Conservation (phyloP, 768 basidiomycete species). For the Lactarius pseudohatsudake region DNA sequence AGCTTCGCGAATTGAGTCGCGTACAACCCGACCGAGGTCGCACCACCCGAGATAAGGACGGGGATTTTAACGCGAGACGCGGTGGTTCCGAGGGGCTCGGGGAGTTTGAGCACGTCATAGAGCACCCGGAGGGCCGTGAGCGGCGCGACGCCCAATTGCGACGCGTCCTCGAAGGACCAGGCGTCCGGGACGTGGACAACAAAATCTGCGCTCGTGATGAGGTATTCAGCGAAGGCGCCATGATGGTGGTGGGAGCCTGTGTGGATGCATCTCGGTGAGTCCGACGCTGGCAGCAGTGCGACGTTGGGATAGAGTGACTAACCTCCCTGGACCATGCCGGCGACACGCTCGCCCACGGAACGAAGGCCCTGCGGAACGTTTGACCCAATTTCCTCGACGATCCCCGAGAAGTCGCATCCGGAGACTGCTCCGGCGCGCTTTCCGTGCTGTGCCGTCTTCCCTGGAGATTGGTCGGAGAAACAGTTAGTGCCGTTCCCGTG, state of each 20-base stretch:
- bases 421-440: slow-evolving; percentile 28
- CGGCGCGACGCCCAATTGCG: slow-evolving; percentile 22
- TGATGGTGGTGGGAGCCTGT: slow-evolving; percentile 21
- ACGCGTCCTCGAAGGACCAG: slow-evolving; percentile 27
- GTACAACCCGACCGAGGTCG: slow-evolving; percentile 40
- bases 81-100: slow-evolving; percentile 6
- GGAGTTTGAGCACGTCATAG: slow-evolving; percentile 17
- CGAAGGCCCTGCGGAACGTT: slow-evolving; percentile 23
- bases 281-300: not conserved
- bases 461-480: not conserved
- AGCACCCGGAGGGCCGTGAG: slow-evolving; percentile 26
- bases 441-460: slow-evolving; percentile 13
- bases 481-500: not conserved
- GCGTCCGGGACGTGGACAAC: slow-evolving; percentile 24
- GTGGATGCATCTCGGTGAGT: not conserved
- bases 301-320: not conserved
- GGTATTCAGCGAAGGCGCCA: slow-evolving; percentile 36
- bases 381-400: slow-evolving; percentile 30
- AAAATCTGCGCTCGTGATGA: slow-evolving; percentile 31
- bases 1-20: slow-evolving; percentile 35
- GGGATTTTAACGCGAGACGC: slow-evolving; percentile 1
- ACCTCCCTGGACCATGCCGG: slow-evolving; percentile 34
- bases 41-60: slow-evolving; percentile 35
- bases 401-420: slow-evolving; percentile 35
- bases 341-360: slow-evolving; percentile 34